phyloP scores from a whole-genome alignment of 1,284 basidiomycete species.

The Neolentinus lepideus region DNA sequence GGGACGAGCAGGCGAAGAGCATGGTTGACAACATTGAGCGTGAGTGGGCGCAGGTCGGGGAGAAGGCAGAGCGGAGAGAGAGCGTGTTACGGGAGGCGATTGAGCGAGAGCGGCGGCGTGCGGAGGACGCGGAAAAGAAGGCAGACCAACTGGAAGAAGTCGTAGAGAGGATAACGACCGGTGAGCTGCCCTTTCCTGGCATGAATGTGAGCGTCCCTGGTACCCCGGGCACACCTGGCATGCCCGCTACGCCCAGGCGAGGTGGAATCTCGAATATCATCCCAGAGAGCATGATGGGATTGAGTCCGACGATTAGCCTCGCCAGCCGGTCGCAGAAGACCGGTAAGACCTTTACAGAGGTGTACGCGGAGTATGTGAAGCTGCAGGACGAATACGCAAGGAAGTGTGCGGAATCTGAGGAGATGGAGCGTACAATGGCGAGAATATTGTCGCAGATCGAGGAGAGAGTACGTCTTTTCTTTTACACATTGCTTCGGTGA shows the following conservation, averaged over 20 bases:
- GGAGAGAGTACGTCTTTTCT: constrained; percentile 73
- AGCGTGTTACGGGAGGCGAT: constrained; percentile 56
- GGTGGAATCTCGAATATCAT: constrained; percentile 33
- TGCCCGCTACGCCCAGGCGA: constrained; percentile 34
- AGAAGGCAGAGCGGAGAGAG: constrained; percentile 63
- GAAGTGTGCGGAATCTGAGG: constrained; percentile 74
- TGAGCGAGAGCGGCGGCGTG: constrained; percentile 50
- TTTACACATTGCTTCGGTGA: too few species aligned
- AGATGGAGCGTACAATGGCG: constrained; percentile 71
- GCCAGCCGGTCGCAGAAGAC: constrained; percentile 69
- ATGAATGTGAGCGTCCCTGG: constrained; percentile 16
- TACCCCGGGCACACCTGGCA: constrained; percentile 28
- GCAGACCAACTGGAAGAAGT: constrained; percentile 57
- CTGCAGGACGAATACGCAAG: constrained; percentile 77
- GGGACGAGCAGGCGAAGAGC: constrained; percentile 72
- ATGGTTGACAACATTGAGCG: constrained; percentile 74
- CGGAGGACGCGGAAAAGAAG: constrained; percentile 56
- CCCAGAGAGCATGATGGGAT: constrained; percentile 48
- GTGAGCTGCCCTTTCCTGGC: constrained; percentile 57
- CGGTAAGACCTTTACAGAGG: constrained; percentile 85
- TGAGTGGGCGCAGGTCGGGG: constrained; percentile 69
- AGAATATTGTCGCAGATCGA: constrained; percentile 80
- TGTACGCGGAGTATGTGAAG: constrained; percentile 83
- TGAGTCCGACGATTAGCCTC: constrained; percentile 83
- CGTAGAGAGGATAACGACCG: constrained; percentile 55